Conservation (phyloP, 192 early-diverging fungal genomes). For the Rhizophagus clarus region DNA sequence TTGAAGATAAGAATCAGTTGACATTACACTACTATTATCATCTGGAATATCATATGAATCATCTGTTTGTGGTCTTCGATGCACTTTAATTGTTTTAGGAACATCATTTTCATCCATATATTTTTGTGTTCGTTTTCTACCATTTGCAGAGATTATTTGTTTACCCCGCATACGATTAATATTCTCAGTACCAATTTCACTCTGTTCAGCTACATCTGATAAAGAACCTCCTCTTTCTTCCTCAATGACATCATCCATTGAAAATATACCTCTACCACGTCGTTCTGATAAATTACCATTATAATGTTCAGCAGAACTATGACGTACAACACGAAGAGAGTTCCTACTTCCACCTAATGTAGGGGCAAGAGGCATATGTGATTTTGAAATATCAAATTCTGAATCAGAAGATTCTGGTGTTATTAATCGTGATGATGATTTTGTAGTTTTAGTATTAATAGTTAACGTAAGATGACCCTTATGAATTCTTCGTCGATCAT, state of each 20-base stretch:
- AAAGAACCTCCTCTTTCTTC: slow-evolving; percentile 23
- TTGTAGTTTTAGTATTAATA: slow-evolving; percentile 21
- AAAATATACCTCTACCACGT: slow-evolving; percentile 6
- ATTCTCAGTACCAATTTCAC: background rate
- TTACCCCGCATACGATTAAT: background rate
- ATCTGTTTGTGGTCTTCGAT: slow-evolving; percentile 18
- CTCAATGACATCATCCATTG: slow-evolving; percentile 26
- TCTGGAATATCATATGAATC: slow-evolving; percentile 29
- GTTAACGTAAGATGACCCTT: slow-evolving; percentile 5
- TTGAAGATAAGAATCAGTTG: slow-evolving; percentile 13
- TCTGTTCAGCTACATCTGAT: slow-evolving; percentile 5
- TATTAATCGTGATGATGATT: slow-evolving; percentile 2
- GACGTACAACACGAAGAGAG: slow-evolving; percentile 6
- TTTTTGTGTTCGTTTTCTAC: slow-evolving; percentile 9
- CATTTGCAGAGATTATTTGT: background rate
- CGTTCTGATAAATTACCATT: background rate
- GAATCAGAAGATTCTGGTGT: slow-evolving; percentile 34
- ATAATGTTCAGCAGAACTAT: slow-evolving; percentile 24
- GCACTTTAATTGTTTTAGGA: slow-evolving; percentile 8
- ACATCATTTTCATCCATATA: slow-evolving; percentile 3
- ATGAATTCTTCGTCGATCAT: background rate
- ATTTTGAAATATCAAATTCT: slow-evolving; percentile 29
- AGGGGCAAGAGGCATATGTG: slow-evolving; percentile 23
- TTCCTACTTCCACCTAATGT: slow-evolving; percentile 8
- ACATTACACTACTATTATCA: slow-evolving; percentile 30